Base-by-base conservation (phyloP, 2,329 filamentous ascomycete species). In the Cryphonectria japonica region DNA sequence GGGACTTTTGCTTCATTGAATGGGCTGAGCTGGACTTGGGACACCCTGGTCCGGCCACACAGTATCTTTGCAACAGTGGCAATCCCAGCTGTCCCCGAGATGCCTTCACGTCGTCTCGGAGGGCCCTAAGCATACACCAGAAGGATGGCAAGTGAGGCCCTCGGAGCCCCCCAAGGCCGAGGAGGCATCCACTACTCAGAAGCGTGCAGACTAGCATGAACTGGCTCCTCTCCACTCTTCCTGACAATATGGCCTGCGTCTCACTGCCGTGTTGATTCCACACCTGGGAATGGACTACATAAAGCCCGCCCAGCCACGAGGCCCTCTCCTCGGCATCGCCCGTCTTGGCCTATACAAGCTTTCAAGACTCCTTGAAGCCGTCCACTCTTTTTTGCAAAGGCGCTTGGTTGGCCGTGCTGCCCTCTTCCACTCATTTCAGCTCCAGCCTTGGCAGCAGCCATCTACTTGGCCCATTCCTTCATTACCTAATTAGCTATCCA, bases 301-400 rank as follows among this genome's bases (percentile, higher is more conserved):
- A 54, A 14, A 54, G 52, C 22, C n/a, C 8, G 52, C 22, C n/a
- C 8, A 54, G n/a, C 52, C 52, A 54, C 8, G n/a, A 29, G 29
- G 2, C 52, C n/a, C 11, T 29, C 13, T 5, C 26, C 52, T 14
- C 22, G 52, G 52, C 3, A 29, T n/a, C n/a, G 11, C n/a, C 52
- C 52, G n/a, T 54, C n/a, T 54, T 54, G 52, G 52, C n/a, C n/a
- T 54, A n/a, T 26, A 14, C n/a, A 54, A 11, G 9, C 52, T 29
- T 54, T 54, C n/a, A 54, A 29, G 52, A n/a, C 52, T 54, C 52
- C 52, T 29, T 29, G 52, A 54, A 29, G 52, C 52, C 52, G 52
- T 54, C 52, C 52, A 54, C 13, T 54, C 52, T 54, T 50, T 54
- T 50, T 54, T 54, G 52, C 52, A 29, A 54, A 54, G 52, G 52